Evolutionary conservation across 345 rosid genomes (phyloP), one percentile per base, ranked within the genome.

Genomic region (Clarkia xantiana): DNA sequence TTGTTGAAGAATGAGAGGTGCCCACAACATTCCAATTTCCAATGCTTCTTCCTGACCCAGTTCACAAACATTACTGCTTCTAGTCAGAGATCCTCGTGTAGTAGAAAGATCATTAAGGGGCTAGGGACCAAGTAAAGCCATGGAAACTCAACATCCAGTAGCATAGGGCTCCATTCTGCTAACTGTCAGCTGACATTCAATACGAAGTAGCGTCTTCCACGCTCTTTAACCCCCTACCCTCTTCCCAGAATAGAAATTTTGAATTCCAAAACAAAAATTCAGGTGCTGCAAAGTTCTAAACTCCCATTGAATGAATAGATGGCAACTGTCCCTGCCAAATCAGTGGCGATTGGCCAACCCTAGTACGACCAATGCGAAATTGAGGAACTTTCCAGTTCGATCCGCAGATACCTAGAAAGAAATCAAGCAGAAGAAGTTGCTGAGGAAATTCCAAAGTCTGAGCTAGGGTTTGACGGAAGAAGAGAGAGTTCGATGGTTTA

Each of bases 41-140:
- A 52, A 54, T 57, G 36, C 17, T 29, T 9, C 63, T 62, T 47
- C 55, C 62, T 51, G 9, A 45, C 45, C 58, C 44, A 42, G 55
- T 36, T 62, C 42, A 60, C 67, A 62, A 65, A 47, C 70, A 67
- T 61, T 54, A 67, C 55, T 68, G 36, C 62, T 40, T 46, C 42
- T 65, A 66, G 67, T 41, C 19, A 8, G 17, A 18, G 18, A 47
- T 45, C 50, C 19, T 14, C 46, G 22, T 12, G 1, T 36, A 36
- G 51, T 20, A 18, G 23, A 23, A 25, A 44, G 40, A 53, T 14
- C 50, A 45, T 34, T 52, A 43, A 29, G 16, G n/a, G 48, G 14
- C 16, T 11, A 39, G 15, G 56, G 56, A 66, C 58, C 66, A 53
- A 43, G 14, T 59, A 44, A 39, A 51, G 42, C 61, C 46, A 43